Base-by-base conservation (phyloP, 345 rosid genomes). In the Schrenkiella parvula region DNA sequence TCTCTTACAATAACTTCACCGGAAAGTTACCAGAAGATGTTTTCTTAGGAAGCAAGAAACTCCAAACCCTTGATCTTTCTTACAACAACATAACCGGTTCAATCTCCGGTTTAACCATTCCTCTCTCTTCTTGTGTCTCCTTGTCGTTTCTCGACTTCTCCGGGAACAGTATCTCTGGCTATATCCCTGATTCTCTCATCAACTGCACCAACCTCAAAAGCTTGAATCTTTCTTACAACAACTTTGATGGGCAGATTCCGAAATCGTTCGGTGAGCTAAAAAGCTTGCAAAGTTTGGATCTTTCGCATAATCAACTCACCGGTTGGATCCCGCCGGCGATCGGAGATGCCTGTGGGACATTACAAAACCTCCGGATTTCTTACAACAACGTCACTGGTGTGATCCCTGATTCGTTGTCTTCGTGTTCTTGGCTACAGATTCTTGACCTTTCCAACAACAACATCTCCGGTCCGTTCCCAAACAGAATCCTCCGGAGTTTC, bases 401-500 rank as follows among this genome's bases (percentile, higher is more conserved):
- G 42, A 76, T 93, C 57, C 97, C 97, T 13, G 76, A 21, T 31
- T 73, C 90, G 4, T 79, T 93, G 28, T 83, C 96, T 5, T 62
- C 90, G 0, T 93, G 99, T 57, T 84, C 91, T 29, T 84, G 69
- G 88, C 78, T 93, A 64, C 89, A 86, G 69, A 32, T 53, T 53
- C 87, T 93, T 23, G 95, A 93, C 76, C 79, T 93, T 43, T 93
- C 99, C 25, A 93, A 85, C 82, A 93, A 93, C 83, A 89, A 88
- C 55, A 67, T 93, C 52, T 80, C 99, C 0, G 98, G 98, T 34
- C 83, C 85, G 39, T 88, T 93, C 35, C 91, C 91, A 0, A 84
- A 84, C 74, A 75, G 72, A 2, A 73, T 91, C 70, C 91, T 91
- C 11, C 57, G 43, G 53, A 87, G 70, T 23, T 84, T 95, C 1